These are phyloP conservation scores for Solanum arcanum DNA, from an alignment of 257 asterid species.

Conservation along the genomic window DNA sequence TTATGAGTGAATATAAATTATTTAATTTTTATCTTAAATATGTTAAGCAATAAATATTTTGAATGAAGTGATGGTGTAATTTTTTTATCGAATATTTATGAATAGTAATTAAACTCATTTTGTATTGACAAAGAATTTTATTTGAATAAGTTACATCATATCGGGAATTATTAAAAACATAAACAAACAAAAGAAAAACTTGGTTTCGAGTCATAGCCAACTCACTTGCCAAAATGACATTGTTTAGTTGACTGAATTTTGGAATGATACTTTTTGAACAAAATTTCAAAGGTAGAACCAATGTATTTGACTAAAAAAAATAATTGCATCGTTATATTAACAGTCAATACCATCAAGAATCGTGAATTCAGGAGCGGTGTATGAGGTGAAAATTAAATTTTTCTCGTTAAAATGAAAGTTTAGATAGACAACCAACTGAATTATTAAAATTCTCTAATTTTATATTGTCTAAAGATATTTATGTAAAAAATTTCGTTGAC, in stretches of 20 bases:
- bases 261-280: background rate
- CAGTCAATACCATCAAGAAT: background rate
- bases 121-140: background rate
- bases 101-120: background rate
- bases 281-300: background rate
- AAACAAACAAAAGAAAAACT: background rate
- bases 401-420: background rate
- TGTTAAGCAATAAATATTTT: background rate
- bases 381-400: fast-evolving
- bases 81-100: fast-evolving
- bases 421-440: background rate
- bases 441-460: background rate
- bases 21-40: background rate
- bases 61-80: background rate
- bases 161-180: background rate
- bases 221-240: background rate
- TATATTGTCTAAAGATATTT: background rate
- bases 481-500: background rate
- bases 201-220: background rate
- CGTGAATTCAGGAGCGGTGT: background rate
- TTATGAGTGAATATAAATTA: background rate
- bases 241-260: background rate
- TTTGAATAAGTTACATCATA: background rate
- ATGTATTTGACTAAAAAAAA: background rate
- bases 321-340: background rate